phyloP scores from a whole-genome alignment of 306 rosid genomes.

The Sicyos edulis region DNA sequence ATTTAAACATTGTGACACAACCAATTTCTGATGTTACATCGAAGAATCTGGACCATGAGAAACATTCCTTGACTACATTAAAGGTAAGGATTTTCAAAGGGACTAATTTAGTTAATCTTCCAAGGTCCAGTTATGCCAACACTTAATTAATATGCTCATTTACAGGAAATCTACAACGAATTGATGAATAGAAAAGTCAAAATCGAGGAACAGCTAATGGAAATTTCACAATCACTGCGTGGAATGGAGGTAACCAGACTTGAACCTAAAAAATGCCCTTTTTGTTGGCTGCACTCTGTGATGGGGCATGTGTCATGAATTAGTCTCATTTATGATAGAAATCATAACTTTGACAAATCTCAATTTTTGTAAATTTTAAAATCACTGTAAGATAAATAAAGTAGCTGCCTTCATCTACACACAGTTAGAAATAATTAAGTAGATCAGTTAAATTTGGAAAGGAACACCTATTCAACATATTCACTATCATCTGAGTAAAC shows the following conservation, averaged over 20 bases:
- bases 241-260: constrained; percentile 47
- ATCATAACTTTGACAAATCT: background rate
- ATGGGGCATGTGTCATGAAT: background rate
- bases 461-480: background rate
- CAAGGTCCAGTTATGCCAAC: background rate
- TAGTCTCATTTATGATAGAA: background rate
- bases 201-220: constrained; percentile 51
- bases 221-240: constrained; percentile 38
- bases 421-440: background rate
- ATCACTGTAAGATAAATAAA: background rate
- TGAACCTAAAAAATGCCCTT: background rate
- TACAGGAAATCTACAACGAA: constrained; percentile 48
- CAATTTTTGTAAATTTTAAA: no score
- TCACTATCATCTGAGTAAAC: background rate
- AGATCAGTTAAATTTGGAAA: background rate
- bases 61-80: constrained; percentile 26
- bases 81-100: constrained; percentile 41
- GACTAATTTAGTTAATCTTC: background rate
- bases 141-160: background rate
- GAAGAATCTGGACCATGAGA: constrained; percentile 33
- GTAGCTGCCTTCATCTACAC: background rate
- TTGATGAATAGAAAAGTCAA: constrained; percentile 40
- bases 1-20: constrained; percentile 31
- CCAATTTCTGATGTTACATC: constrained; percentile 33
- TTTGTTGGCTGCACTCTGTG: background rate